Evolutionary conservation across 225 moss, liverwort and hornwort species (phyloP).

Genomic region (Antitrichia curtipendula): DNA sequence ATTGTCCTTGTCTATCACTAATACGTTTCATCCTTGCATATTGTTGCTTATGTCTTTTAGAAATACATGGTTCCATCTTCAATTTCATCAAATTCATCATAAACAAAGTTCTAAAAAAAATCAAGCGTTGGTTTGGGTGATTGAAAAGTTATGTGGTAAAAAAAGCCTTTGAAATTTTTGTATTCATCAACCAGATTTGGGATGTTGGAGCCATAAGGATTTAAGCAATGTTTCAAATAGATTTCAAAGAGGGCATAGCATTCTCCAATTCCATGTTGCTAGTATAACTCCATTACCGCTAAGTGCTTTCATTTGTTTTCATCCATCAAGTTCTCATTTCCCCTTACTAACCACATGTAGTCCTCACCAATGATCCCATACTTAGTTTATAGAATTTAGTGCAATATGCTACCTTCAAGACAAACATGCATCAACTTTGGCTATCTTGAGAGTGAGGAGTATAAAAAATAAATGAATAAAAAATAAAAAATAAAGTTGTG

Average conservation of each 20-base stretch:
- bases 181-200: neutral
- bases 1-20: rapidly evolving
- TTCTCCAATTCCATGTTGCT: neutral
- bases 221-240: neutral
- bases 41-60: too few relatives aligned
- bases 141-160: neutral
- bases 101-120: neutral
- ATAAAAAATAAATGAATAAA: too few relatives aligned
- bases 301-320: too few relatives aligned
- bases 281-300: too few relatives aligned
- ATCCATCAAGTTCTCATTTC: too few relatives aligned
- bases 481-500: too few relatives aligned
- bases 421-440: too few relatives aligned
- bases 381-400: too few relatives aligned
- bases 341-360: too few relatives aligned
- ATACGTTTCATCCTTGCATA: neutral
- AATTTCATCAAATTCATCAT: neutral
- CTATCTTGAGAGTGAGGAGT: too few relatives aligned
- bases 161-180: rapidly evolving
- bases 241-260: rapidly evolving
- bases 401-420: too few relatives aligned
- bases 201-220: rapidly evolving
- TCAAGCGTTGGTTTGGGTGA: neutral
- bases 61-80: neutral
- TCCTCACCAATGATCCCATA: too few relatives aligned